Conservation (phyloP, 176 grass and related monocot genomes). For the Paspalum notatum region DNA sequence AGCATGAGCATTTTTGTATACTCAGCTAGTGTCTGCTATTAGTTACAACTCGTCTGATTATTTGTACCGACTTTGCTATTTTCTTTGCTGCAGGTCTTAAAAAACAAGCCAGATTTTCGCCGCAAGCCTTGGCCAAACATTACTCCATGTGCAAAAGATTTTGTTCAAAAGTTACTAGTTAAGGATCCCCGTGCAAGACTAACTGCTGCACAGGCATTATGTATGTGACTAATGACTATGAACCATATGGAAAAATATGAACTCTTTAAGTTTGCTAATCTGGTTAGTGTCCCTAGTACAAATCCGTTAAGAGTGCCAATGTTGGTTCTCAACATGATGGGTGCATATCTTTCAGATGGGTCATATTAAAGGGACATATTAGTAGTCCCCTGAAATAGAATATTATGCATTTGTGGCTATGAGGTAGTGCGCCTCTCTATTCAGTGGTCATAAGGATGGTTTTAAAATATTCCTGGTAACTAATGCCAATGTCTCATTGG, state of each 20-base stretch:
- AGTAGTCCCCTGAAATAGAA: neutral
- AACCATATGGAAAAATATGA: neutral
- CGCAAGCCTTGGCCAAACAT: conserved; percentile 92
- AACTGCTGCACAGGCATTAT: conserved; percentile 94
- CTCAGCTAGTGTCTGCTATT: conserved; percentile 18
- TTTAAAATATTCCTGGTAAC: conserved; percentile 28
- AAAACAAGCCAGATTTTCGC: conserved; percentile 89
- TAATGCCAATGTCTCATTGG: neutral
- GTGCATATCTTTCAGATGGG: neutral
- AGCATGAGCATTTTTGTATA: conserved; percentile 29
- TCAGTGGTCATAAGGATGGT: conserved; percentile 5
- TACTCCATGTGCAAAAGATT: conserved; percentile 92
- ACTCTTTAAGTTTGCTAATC: conserved; percentile 32
- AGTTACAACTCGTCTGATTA: conserved; percentile 17
- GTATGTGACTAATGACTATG: conserved; percentile 75
- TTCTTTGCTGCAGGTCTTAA: conserved; percentile 74
- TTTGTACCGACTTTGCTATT: neutral
- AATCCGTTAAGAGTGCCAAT: conserved; percentile 2
- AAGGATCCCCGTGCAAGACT: conserved; percentile 94
- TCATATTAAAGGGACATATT: conserved; percentile 17
- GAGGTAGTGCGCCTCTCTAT: neutral
- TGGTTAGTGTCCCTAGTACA: neutral
- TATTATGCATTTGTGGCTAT: neutral
- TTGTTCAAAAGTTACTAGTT: conserved; percentile 92
- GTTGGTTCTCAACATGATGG: neutral